These are phyloP conservation scores for Colletotrichum higginsianum DNA, from an alignment of 2,329 filamentous ascomycete genomes.

Conservation along the genomic window DNA sequence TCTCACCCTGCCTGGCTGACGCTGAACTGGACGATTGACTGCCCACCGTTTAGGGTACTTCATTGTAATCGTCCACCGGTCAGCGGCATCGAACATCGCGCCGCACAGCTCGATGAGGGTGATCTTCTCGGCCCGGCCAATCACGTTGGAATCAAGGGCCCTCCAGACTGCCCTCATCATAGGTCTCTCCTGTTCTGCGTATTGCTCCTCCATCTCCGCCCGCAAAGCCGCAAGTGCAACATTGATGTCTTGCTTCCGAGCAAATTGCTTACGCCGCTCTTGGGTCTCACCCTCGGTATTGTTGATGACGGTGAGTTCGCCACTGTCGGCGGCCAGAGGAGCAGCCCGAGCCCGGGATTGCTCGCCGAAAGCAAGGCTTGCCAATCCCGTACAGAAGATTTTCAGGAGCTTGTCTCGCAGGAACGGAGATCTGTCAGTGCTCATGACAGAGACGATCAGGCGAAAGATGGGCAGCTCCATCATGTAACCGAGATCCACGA, in stretches of 20 bases:
- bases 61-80: constrained; percentile 58
- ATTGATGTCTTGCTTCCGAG: constrained; percentile 74
- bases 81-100: constrained; percentile 63
- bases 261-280: constrained; percentile 74
- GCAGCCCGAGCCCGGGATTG: constrained; percentile 58
- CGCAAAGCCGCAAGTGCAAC: constrained; percentile 64
- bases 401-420: constrained; percentile 74
- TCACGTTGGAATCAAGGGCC: constrained; percentile 56
- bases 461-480: constrained; percentile 68
- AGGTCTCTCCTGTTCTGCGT: constrained; percentile 54
- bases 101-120: constrained; percentile 60
- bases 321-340: constrained; percentile 36
- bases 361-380: constrained; percentile 76
- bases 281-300: constrained; percentile 64
- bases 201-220: constrained; percentile 61
- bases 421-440: constrained; percentile 75
- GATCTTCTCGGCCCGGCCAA: constrained; percentile 59
- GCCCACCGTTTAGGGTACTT: constrained; percentile 60
- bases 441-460: constrained; percentile 71
- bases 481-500: constrained; percentile 75
- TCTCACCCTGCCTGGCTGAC: constrained; percentile 56
- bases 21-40: constrained; percentile 53
- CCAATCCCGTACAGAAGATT: constrained; percentile 71
- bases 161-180: constrained; percentile 61
- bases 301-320: constrained; percentile 57